A percentile compares a stretch with the other conserved stretches of the same genome.
These are phyloP conservation scores for Daldinia sp. DNA, from an alignment of 2,329 filamentous ascomycete genomes.

Conservation along the genomic window DNA sequence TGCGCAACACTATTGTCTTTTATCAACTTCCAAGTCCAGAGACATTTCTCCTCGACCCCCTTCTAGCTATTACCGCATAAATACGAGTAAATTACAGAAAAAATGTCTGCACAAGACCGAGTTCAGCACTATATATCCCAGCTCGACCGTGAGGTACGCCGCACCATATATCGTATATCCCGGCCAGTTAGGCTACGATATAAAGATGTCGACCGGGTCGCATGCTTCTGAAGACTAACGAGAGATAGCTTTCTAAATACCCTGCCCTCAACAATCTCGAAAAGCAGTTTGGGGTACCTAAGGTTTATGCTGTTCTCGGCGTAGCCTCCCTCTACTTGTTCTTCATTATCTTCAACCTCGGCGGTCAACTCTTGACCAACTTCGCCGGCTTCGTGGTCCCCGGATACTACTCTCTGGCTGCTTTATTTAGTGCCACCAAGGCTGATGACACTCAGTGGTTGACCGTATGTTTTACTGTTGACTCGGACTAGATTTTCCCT, in stretches of 20 bases:
- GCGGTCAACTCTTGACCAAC: constrained; percentile 88
- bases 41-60: constrained; percentile 22
- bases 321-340: constrained; percentile 85
- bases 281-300: constrained; percentile 84
- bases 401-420: constrained; percentile 84
- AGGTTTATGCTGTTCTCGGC: constrained; percentile 85
- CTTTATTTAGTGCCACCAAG: constrained; percentile 78
- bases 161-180: constrained; percentile 5
- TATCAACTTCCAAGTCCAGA: constrained; percentile 13
- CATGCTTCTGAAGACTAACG: constrained; percentile 41
- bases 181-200: constrained; percentile 14
- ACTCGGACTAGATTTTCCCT: constrained; percentile 21
- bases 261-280: constrained; percentile 85
- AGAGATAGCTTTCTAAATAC: constrained; percentile 82
- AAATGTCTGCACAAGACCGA: constrained; percentile 81
- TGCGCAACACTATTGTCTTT: constrained; percentile 31
- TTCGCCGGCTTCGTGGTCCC: constrained; percentile 85
- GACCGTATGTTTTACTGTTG: constrained; percentile 65
- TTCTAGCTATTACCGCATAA: constrained; percentile 3
- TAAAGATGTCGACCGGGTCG: constrained; percentile 20
- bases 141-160: constrained; percentile 84
- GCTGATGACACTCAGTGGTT: constrained; percentile 85
- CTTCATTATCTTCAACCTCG: constrained; percentile 92
- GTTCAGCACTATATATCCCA: constrained; percentile 80
- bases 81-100: constrained; percentile 49